Conservation (phyloP, 2,329 filamentous ascomycete genomes). For the Exophiala xenobiotica region DNA sequence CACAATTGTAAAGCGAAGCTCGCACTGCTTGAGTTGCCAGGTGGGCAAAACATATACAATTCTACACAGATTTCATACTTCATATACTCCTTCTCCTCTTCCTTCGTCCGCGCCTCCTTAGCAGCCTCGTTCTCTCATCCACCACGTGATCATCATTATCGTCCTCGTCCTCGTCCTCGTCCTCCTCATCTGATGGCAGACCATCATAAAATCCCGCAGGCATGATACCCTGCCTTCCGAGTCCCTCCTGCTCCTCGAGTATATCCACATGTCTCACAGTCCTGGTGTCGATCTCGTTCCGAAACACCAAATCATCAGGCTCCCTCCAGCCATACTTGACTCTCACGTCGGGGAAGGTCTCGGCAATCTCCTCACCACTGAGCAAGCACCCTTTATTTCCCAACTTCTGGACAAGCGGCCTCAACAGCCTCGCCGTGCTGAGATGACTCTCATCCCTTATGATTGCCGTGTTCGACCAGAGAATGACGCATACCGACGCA, state of each 20-base stretch:
- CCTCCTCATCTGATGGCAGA: neutral
- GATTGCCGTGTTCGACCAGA: constrained; percentile 29
- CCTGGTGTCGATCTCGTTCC: constrained; percentile 21
- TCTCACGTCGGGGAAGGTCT: constrained; percentile 21
- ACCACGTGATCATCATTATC: neutral
- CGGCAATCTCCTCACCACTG: constrained; percentile 27
- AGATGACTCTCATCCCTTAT: constrained; percentile 28
- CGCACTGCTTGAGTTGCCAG: too few species aligned
- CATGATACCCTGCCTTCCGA: constrained; percentile 18
- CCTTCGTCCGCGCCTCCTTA: too few species aligned
- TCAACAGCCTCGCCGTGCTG: constrained; percentile 25
- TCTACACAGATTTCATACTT: too few species aligned
- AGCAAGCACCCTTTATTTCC: constrained; percentile 27
- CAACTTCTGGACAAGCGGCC: constrained; percentile 29
- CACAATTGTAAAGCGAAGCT: too few species aligned
- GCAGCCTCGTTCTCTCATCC: too few species aligned
- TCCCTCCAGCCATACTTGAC: constrained; percentile 29
- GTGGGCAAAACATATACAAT: too few species aligned
- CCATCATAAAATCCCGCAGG: constrained; percentile 23
- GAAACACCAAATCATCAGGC: constrained; percentile 12
- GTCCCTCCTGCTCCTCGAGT: constrained; percentile 25
- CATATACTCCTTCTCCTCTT: too few species aligned
- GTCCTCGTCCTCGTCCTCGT: neutral
- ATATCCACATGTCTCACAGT: constrained; percentile 25
- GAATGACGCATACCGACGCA: constrained; percentile 24